Conservation (phyloP, 768 basidiomycete species). For the Leccinellum luteum region DNA sequence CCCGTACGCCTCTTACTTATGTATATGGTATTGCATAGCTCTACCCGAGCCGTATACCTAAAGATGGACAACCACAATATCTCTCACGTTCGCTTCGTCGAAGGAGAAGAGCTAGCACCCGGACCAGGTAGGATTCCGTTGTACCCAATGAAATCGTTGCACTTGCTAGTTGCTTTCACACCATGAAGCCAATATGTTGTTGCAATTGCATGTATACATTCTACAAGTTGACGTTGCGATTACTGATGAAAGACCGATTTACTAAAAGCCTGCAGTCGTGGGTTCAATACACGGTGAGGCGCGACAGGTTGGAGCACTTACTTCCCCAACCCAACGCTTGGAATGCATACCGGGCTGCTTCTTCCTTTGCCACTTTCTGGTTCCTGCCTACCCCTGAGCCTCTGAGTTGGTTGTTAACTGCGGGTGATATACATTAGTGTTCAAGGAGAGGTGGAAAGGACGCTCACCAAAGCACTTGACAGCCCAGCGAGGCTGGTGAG, state of each 20-base stretch:
- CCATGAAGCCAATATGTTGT: background rate
- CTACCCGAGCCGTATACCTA: background rate
- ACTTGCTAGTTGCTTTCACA: too few species aligned
- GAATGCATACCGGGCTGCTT: conserved; percentile 61
- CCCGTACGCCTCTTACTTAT: background rate
- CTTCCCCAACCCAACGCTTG: conserved; percentile 51
- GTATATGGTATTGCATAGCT: background rate
- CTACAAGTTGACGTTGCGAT: background rate
- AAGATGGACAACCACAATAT: background rate
- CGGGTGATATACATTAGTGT: background rate
- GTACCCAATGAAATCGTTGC: too few species aligned
- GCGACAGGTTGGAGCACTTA: conserved; percentile 6
- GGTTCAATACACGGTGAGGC: background rate
- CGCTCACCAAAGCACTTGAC: conserved; percentile 52
- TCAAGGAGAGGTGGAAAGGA: background rate
- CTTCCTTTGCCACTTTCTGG: conserved; percentile 67
- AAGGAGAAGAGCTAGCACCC: background rate
- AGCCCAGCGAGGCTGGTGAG: conserved; percentile 57
- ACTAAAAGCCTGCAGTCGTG: conserved; percentile 13
- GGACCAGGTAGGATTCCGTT: too few species aligned
- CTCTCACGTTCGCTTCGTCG: background rate
- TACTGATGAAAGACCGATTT: background rate
- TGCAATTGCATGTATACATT: conserved; percentile 4
- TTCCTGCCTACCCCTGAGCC: conserved; percentile 54
- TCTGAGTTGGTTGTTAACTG: conserved; percentile 51